phyloP scores from a whole-genome alignment of 768 basidiomycete species.

The Clavulina sp. region DNA sequence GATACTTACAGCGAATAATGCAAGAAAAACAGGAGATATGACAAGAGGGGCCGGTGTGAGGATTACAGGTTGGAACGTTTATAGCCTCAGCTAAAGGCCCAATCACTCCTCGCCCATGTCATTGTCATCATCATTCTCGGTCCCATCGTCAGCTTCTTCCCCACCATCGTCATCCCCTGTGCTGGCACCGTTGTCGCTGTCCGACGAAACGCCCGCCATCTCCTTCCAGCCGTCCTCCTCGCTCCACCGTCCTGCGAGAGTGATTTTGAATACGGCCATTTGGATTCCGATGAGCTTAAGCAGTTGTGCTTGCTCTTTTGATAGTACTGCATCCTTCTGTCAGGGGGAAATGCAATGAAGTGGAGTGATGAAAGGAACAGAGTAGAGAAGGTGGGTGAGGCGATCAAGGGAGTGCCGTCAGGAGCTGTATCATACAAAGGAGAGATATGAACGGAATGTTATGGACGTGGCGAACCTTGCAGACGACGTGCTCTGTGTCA shows the following conservation, averaged over 20 bases:
- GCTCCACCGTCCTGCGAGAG: conserved; percentile 55
- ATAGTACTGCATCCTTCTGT: conserved; percentile 51
- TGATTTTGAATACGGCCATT: conserved; percentile 71
- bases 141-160: conserved; percentile 2
- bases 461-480: conserved; percentile 30
- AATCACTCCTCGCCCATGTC: neutral
- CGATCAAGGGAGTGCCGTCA: neutral
- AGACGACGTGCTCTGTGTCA: conserved; percentile 61
- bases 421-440: neutral
- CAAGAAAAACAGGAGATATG: neutral
- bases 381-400: neutral
- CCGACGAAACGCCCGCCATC: conserved; percentile 22
- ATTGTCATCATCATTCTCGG: neutral
- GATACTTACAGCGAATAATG: too few species aligned
- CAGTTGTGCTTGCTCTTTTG: conserved; percentile 64
- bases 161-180: conserved; percentile 1
- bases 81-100: neutral
- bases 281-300: conserved; percentile 80
- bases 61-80: too few species aligned
- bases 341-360: neutral
- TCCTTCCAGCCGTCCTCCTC: conserved; percentile 39
- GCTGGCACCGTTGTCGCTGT: neutral
- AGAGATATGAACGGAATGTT: neutral
- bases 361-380: too few species aligned
- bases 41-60: neutral